Evolutionary conservation across 768 basidiomycete species (phyloP).

Genomic region (Macrocybe gigantea): DNA sequence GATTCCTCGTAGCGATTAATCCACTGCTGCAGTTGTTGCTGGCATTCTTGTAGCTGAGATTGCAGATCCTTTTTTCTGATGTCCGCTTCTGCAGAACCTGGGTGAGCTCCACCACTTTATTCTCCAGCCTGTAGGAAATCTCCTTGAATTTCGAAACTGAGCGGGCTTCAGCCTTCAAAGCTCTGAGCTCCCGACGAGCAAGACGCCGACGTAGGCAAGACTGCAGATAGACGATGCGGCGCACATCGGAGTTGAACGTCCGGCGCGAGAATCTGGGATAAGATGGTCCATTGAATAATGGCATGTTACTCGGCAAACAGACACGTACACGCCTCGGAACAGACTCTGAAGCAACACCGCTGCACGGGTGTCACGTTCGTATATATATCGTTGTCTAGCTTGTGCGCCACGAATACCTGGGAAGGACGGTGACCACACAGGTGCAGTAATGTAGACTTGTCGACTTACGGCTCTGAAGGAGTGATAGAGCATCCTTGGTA

Average conservation of each 20-base stretch:
- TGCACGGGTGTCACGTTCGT: constrained; percentile 51
- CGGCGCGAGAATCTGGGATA: constrained; percentile 47
- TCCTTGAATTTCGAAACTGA: constrained; percentile 98
- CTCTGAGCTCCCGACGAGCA: constrained; percentile 81
- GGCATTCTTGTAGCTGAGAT: constrained; percentile 66
- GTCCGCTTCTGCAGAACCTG: constrained; percentile 88
- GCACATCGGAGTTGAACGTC: constrained; percentile 52
- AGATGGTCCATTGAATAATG: constrained; percentile 4
- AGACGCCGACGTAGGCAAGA: constrained; percentile 87
- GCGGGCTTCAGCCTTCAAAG: constrained; percentile 84
- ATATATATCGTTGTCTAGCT: constrained; percentile 53
- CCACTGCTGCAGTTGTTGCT: constrained; percentile 85
- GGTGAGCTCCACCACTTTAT: constrained; percentile 98
- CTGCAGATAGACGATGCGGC: constrained; percentile 78
- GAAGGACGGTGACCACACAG: constrained; percentile 1
- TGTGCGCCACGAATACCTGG: constrained; percentile 73
- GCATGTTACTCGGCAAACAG: constrained; percentile 3
- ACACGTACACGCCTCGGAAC: constrained; percentile 80
- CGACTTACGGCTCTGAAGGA: constrained; percentile 82
- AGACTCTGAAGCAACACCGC: constrained; percentile 77
- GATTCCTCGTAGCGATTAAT: constrained; percentile 83
- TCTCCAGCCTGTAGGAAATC: constrained; percentile 95
- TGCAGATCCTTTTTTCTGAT: constrained; percentile 84
- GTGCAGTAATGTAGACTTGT: background rate
- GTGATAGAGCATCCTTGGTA: constrained; percentile 53